A percentile compares a stretch with the other conserved stretches of the same genome.
Conservation (phyloP, 2,329 filamentous ascomycete species). For the Stachybotrys echinatus region DNA sequence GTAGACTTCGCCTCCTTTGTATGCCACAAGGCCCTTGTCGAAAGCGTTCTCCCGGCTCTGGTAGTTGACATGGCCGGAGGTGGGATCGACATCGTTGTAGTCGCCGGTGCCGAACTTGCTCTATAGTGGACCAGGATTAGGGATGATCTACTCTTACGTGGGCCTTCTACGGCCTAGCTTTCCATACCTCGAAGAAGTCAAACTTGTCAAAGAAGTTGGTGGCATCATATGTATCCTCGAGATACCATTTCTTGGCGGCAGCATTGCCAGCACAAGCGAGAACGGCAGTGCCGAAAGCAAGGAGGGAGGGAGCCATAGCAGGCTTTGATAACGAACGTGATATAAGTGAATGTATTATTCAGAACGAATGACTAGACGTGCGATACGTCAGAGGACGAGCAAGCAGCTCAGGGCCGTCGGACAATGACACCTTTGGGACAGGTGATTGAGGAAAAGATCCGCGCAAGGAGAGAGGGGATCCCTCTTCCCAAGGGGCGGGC, state of each 20-base stretch:
- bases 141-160: too few relatives aligned
- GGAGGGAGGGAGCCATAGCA: slow-evolving; percentile 35
- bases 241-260: slow-evolving; percentile 26
- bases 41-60: slow-evolving; percentile 26
- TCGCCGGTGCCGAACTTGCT: slow-evolving; percentile 7
- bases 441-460: slow-evolving; percentile 5
- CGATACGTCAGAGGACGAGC: slow-evolving; percentile 38
- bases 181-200: slow-evolving; percentile 33
- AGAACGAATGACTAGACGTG: slow-evolving; percentile 37
- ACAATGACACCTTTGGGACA: slow-evolving; percentile 9
- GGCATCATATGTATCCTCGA: slow-evolving; percentile 33
- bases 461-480: slow-evolving; percentile 7
- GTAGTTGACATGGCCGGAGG: slow-evolving; percentile 59
- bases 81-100: slow-evolving; percentile 45
- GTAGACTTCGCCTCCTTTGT: slow-evolving; percentile 26
- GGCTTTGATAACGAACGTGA: slow-evolving; percentile 12
- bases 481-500: background rate
- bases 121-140: too few relatives aligned
- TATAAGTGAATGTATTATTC: slow-evolving; percentile 3
- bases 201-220: slow-evolving; percentile 45
- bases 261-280: slow-evolving; percentile 27
- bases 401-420: slow-evolving; percentile 10
- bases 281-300: slow-evolving; percentile 31
- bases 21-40: slow-evolving; percentile 26
- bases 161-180: too few relatives aligned